These are phyloP conservation scores for Debaryomyces castellii DNA, from an alignment of 805 yeast genomes.

Conservation along the genomic window DNA sequence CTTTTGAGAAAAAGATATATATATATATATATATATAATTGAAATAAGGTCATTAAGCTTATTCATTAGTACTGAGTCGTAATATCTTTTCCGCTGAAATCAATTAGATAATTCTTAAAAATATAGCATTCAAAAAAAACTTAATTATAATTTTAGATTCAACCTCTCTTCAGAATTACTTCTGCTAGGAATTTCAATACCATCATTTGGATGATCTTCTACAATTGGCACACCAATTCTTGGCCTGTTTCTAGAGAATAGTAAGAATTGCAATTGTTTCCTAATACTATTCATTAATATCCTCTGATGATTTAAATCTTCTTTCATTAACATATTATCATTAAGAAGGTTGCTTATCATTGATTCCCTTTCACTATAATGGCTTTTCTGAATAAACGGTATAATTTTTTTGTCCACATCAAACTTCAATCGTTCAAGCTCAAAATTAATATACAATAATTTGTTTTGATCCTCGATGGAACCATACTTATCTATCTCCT, in stretches of 20 bases:
- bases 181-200: slow-evolving; percentile 25
- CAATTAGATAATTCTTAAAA: background rate
- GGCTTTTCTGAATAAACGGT: slow-evolving; percentile 30
- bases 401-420: slow-evolving; percentile 40
- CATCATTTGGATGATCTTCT: slow-evolving; percentile 10
- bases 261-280: slow-evolving; percentile 50
- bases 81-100: background rate
- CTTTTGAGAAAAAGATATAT: background rate
- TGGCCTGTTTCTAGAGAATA: slow-evolving; percentile 36
- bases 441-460: slow-evolving; percentile 35
- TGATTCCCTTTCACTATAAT: slow-evolving; percentile 25
- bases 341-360: slow-evolving; percentile 31
- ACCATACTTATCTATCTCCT: slow-evolving; percentile 38
- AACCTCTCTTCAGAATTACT: slow-evolving; percentile 34
- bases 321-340: slow-evolving; percentile 42
- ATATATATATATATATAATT: background rate
- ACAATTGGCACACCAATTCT: slow-evolving; percentile 9
- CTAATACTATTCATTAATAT: slow-evolving; percentile 44
- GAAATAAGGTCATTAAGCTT: background rate
- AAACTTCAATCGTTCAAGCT: slow-evolving; percentile 42
- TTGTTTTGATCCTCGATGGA: slow-evolving; percentile 24
- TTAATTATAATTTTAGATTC: slow-evolving; percentile 31
- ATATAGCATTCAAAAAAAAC: background rate
- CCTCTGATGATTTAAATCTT: slow-evolving; percentile 47
- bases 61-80: too few species aligned